Conservation (phyloP, 2,329 filamentous ascomycete species). For the Colletotrichum sp. region DNA sequence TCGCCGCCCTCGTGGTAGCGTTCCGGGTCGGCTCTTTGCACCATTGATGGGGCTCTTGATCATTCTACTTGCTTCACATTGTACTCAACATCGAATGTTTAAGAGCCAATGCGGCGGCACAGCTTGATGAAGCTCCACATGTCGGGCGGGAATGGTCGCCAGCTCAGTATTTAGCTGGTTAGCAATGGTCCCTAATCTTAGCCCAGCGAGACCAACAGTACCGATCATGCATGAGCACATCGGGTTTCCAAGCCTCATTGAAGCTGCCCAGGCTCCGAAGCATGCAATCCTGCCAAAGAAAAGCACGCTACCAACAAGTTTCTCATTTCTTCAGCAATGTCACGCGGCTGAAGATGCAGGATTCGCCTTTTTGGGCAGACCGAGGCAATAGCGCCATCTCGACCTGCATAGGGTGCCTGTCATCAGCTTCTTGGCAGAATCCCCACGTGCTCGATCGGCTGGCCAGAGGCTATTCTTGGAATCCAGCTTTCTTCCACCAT, state of each 20-base stretch:
- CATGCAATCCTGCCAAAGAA: background rate
- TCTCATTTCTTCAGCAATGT: background rate
- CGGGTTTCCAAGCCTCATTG: background rate
- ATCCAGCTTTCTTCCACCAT: background rate
- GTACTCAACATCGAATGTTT: background rate
- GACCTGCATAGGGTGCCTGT: background rate
- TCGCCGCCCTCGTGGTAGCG: background rate
- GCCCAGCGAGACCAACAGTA: background rate
- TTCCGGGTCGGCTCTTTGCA: background rate
- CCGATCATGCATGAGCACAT: background rate
- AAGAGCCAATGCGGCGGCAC: background rate
- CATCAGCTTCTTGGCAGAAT: background rate
- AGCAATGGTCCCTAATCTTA: background rate
- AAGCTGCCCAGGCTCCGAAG: background rate
- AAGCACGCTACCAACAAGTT: background rate
- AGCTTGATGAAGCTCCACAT: background rate
- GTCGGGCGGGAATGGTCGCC: background rate
- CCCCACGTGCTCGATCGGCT: constrained; percentile 11
- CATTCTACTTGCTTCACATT: background rate
- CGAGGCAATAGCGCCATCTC: constrained; percentile 4
- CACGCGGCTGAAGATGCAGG: background rate
- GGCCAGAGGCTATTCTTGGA: background rate
- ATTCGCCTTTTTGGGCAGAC: background rate
- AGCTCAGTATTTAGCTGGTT: background rate
- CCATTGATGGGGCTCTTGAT: background rate